phyloP scores from a whole-genome alignment of 257 asterid species.

The Nicotiana undulata region DNA sequence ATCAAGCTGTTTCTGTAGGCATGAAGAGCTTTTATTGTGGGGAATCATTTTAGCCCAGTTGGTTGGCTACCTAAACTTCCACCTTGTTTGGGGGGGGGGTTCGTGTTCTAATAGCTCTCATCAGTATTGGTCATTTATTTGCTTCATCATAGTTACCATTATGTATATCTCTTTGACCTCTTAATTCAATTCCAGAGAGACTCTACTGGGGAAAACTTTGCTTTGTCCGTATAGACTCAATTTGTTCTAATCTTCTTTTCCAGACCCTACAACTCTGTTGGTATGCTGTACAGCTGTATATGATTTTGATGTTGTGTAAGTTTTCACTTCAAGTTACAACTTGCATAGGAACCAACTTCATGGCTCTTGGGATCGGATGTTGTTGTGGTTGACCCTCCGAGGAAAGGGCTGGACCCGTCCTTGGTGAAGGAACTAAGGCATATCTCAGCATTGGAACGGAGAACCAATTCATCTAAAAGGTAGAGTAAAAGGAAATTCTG shows the following conservation, averaged over 20 bases:
- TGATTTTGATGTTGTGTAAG: not conserved
- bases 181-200: not conserved
- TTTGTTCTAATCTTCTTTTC: not conserved
- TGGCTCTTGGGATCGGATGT: slow-evolving; percentile 94
- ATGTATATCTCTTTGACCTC: not conserved
- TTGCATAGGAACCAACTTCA: slow-evolving; percentile 69
- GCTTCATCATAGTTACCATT: not conserved
- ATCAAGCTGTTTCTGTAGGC: too few relatives aligned
- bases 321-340: slow-evolving; percentile 12
- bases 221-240: not conserved
- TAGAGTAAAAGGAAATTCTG: slow-evolving; percentile 18
- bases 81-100: too few relatives aligned
- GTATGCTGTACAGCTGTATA: not conserved
- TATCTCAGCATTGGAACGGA: slow-evolving; percentile 33
- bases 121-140: not conserved
- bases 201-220: not conserved
- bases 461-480: slow-evolving; percentile 44
- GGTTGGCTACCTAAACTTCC: too few relatives aligned
- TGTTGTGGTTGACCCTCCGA: slow-evolving; percentile 93
- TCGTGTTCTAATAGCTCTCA: too few relatives aligned
- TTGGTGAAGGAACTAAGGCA: slow-evolving; percentile 52
- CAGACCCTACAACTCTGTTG: not conserved
- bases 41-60: too few relatives aligned
- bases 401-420: slow-evolving; percentile 85
- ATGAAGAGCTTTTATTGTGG: too few relatives aligned